Evolutionary conservation across 1,284 basidiomycete genomes (phyloP).

Genomic region (Tilletia indica): DNA sequence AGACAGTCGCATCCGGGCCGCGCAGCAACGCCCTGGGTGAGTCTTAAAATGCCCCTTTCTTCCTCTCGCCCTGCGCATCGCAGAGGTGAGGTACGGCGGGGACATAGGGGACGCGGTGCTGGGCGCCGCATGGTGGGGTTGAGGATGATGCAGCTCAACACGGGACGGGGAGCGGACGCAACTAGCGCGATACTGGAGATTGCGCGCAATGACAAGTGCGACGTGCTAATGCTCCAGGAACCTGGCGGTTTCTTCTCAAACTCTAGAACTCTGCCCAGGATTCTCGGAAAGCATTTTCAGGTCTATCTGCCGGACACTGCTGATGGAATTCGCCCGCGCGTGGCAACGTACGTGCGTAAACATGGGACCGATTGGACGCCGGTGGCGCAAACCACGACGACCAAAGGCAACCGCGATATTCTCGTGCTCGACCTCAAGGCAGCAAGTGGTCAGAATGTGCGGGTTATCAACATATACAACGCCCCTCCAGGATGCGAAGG

Average conservation of each 20-base stretch:
- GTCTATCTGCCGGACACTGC: not conserved
- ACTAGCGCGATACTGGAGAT: not conserved
- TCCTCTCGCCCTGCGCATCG: too few relatives aligned
- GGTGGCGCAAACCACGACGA: too few relatives aligned
- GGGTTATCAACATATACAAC: not conserved
- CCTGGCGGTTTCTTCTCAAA: not conserved
- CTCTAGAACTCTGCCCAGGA: not conserved
- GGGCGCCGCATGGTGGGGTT: not conserved
- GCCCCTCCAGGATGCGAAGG: not conserved
- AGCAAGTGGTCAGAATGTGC: not conserved
- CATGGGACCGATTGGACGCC: not conserved
- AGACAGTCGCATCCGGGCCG: conserved; percentile 1
- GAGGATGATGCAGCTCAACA: not conserved
- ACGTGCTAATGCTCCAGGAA: not conserved
- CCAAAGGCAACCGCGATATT: conserved; percentile 4
- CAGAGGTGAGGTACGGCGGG: not conserved
- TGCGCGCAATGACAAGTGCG: not conserved
- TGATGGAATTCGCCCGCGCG: not conserved
- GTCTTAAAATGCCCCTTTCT: not conserved
- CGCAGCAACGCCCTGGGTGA: not conserved
- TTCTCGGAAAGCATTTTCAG: not conserved
- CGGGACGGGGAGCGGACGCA: not conserved
- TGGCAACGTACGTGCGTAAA: not conserved
- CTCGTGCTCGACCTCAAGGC: not conserved
- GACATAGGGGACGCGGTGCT: not conserved